These are phyloP conservation scores for Penicillium sp. DNA, from an alignment of 2,329 filamentous ascomycete species.

Conservation along the genomic window DNA sequence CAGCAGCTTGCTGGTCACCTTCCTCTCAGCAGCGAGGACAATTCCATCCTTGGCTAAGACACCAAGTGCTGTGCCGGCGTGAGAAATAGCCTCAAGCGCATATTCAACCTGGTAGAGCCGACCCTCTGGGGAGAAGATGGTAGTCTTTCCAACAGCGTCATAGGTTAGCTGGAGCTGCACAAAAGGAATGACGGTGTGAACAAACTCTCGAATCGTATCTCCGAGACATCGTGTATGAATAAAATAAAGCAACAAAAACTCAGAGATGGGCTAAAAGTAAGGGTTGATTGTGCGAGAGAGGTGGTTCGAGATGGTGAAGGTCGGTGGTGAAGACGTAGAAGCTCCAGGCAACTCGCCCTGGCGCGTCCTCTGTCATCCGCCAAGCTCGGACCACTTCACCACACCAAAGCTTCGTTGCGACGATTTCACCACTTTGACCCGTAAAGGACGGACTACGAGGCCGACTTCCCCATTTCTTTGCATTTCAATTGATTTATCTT, in stretches of 20 bases:
- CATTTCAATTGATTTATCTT: neutral
- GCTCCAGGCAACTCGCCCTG: constrained; percentile 42
- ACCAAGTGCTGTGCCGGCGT: constrained; percentile 93
- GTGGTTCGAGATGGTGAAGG: constrained; percentile 23
- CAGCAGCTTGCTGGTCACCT: constrained; percentile 97
- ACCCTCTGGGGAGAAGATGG: constrained; percentile 99
- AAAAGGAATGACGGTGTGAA: constrained; percentile 27
- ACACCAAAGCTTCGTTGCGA: constrained; percentile 27
- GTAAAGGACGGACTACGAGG: neutral
- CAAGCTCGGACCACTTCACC: constrained; percentile 42
- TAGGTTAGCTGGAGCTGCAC: constrained; percentile 39
- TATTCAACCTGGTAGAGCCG: constrained; percentile 99
- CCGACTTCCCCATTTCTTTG: neutral
- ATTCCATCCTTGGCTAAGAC: constrained; percentile 98
- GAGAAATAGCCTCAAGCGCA: constrained; percentile 96
- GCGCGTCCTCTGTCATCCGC: constrained; percentile 40
- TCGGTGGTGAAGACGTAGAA: constrained; percentile 31
- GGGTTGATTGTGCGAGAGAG: constrained; percentile 19
- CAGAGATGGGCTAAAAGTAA: constrained; percentile 14
- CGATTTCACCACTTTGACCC: constrained; percentile 13
- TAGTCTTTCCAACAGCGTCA: constrained; percentile 65
- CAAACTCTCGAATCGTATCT: constrained; percentile 95
- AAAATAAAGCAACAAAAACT: constrained; percentile 12
- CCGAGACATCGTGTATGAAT: constrained; percentile 71
- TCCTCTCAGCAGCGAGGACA: constrained; percentile 94